Evolutionary conservation across 2,329 filamentous ascomycete species (phyloP).

Genomic region (Dactylellina drechsleri): DNA sequence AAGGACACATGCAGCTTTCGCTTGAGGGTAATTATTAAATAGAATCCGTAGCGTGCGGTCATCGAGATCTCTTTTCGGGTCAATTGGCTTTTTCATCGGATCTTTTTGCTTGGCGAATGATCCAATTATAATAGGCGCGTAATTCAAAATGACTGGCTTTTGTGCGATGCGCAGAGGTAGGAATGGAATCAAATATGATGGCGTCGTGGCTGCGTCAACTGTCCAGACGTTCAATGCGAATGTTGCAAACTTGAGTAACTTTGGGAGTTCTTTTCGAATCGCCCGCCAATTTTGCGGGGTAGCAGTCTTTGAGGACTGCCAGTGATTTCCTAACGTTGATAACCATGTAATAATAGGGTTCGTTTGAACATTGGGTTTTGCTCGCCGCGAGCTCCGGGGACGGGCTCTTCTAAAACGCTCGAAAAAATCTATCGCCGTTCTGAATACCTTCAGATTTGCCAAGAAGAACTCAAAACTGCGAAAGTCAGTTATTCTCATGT

Average conservation of each 20-base stretch:
- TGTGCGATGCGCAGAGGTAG: constrained; percentile 23
- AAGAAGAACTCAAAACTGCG: constrained; percentile 15
- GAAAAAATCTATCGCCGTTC: constrained; percentile 4
- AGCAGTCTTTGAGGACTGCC: neutral
- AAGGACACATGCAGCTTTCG: constrained; percentile 25
- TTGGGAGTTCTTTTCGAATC: constrained; percentile 12
- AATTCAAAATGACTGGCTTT: constrained; percentile 30
- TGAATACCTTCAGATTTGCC: constrained; percentile 11
- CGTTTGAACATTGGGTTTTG: neutral
- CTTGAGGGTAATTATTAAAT: constrained; percentile 25
- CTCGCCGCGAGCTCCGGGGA: neutral
- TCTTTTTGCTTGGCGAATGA: constrained; percentile 12
- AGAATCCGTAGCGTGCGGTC: constrained; percentile 21
- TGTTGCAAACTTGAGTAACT: constrained; percentile 1
- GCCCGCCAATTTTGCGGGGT: constrained; percentile 20
- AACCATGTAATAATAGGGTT: neutral
- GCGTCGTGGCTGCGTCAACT: constrained; percentile 17
- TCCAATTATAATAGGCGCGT: constrained; percentile 8
- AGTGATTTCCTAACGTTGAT: constrained; percentile 8
- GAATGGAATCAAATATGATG: neutral
- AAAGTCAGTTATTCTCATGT: constrained; percentile 6
- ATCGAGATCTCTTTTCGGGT: constrained; percentile 19
- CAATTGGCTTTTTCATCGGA: constrained; percentile 7
- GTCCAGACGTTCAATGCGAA: constrained; percentile 34
- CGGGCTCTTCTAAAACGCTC: neutral